Evolutionary conservation across 2,329 filamentous ascomycete species (phyloP), one percentile per base, ranked within the genome.

Genomic region (Pseudogymnoascus sp.): DNA sequence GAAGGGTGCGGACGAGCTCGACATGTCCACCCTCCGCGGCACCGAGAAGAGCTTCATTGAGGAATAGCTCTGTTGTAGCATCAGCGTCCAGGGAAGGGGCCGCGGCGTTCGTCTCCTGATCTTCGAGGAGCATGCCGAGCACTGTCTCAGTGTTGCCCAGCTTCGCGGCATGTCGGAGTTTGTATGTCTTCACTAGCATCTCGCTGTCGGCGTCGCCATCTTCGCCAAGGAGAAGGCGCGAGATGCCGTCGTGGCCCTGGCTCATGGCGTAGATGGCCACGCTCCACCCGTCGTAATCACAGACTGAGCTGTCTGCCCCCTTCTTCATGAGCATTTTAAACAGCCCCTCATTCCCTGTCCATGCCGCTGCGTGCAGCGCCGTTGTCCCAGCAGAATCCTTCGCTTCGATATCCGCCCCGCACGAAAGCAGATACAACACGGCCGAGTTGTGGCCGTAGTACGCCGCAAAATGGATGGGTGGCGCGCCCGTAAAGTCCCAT

Each of bases 271-370:
- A 51, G 27, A 51, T 51, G n/a, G 44, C 44, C n/a, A 51, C 44
- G n/a, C 44, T 51, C 44, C 44, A 51, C 2, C 44, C 44, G n/a
- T 51, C 44, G n/a, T 51, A 51, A n/a, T 51, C 44, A 12, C 44
- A 51, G 2, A 33, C 44, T 51, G 44, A 51, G n/a, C 27, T 51
- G n/a, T 51, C 44, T 2, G 44, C 44, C 7, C 44, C 44, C 27
- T 51, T 51, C 27, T 51, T 51, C n/a, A 51, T 51, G 9, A 51
- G 44, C 44, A 51, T 51, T 17, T 51, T 51, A n/a, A 51, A 51
- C 8, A 51, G 27, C 4, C n/a, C 27, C 27, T 51, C 44, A 9
- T 51, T 51, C 44, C 44, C 44, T 3, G 44, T 51, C 44, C 44
- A 51, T 51, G 44, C 44, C 27, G 44, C 44, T 6, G 27, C 44